Percentiles rank a stretch among this genome's conserved stretches.
phyloP scores from a whole-genome alignment of 2,329 filamentous ascomycete genomes.

The Exophiala xenobiotica region DNA sequence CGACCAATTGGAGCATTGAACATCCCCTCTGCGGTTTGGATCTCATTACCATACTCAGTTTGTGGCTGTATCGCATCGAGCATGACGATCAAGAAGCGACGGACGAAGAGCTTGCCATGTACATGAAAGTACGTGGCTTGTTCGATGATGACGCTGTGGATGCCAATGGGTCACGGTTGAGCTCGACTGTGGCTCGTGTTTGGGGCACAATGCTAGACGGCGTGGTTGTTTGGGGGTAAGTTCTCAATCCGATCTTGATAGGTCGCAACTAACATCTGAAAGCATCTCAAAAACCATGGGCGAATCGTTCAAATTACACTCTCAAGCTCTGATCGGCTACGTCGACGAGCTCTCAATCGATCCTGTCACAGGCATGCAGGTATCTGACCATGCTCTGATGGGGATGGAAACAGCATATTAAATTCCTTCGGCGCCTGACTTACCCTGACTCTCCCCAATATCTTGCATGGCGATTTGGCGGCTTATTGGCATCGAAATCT shows the following conservation, averaged over 20 bases:
- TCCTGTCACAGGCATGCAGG: constrained; percentile 33
- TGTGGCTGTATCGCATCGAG: constrained; percentile 99
- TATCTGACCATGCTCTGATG: constrained; percentile 27
- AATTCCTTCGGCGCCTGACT: constrained; percentile 7
- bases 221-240: constrained; percentile 99
- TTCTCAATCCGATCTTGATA: constrained; percentile 35
- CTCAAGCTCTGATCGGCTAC: constrained; percentile 90
- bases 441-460: constrained; percentile 14
- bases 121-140: constrained; percentile 55
- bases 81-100: constrained; percentile 92
- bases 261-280: constrained; percentile 45
- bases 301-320: constrained; percentile 95
- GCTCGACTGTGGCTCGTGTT: constrained; percentile 89
- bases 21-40: constrained; percentile 95
- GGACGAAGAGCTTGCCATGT: constrained; percentile 82
- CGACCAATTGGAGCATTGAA: constrained; percentile 98
- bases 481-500: constrained; percentile 1
- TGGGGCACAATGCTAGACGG: constrained; percentile 99
- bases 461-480: constrained; percentile 21
- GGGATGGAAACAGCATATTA: constrained; percentile 29
- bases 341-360: constrained; percentile 69
- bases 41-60: constrained; percentile 93
- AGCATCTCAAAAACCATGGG: constrained; percentile 78
- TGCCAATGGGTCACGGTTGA: constrained; percentile 76
- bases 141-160: constrained; percentile 90